Percentiles rank a stretch among this genome's conserved stretches.
Evolutionary conservation across 2,329 filamentous ascomycete genomes (phyloP).

Genomic region (Hymenoscyphus albidus): DNA sequence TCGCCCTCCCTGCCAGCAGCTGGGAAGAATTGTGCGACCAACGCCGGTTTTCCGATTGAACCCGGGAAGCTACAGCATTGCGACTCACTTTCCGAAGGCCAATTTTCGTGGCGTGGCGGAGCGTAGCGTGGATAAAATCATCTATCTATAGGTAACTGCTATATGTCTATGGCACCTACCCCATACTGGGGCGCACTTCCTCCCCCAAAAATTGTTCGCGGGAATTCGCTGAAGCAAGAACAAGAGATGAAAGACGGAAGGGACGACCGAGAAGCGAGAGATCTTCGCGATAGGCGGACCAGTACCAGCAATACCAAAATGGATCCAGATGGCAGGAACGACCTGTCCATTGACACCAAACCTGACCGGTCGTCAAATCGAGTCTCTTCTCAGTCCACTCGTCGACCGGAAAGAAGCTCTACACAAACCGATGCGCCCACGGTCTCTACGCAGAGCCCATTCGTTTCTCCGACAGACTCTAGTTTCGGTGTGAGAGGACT

Average conservation of each 20-base stretch:
- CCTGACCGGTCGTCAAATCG: conserved; percentile 19
- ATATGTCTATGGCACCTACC: conserved; percentile 18
- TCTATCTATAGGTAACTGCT: not conserved
- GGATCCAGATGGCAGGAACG: conserved; percentile 17
- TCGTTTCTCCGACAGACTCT: conserved; percentile 51
- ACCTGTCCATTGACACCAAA: conserved; percentile 26
- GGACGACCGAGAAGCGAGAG: conserved; percentile 11
- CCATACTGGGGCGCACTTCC: conserved; percentile 57
- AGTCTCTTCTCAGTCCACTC: conserved; percentile 37
- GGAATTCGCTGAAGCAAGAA: conserved; percentile 37
- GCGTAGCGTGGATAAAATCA: conserved; percentile 1
- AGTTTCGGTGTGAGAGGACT: conserved; percentile 50
- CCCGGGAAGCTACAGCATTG: conserved; percentile 6
- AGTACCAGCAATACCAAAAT: not conserved
- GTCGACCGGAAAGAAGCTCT: conserved; percentile 40
- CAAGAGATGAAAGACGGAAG: conserved; percentile 16
- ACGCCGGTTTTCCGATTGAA: conserved; percentile 3
- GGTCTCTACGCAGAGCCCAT: conserved; percentile 56
- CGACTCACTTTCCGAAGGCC: conserved; percentile 2
- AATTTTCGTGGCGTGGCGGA: conserved; percentile 1
- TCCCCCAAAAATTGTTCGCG: conserved; percentile 41
- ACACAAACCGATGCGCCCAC: conserved; percentile 55
- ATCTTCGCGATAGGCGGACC: not conserved
- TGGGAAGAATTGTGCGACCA: not conserved
- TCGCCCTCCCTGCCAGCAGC: conserved; percentile 1